Percentiles rank a stretch among this genome's conserved stretches.
Conservation (phyloP, 257 asterid species). For the Nicotiana otophora region DNA sequence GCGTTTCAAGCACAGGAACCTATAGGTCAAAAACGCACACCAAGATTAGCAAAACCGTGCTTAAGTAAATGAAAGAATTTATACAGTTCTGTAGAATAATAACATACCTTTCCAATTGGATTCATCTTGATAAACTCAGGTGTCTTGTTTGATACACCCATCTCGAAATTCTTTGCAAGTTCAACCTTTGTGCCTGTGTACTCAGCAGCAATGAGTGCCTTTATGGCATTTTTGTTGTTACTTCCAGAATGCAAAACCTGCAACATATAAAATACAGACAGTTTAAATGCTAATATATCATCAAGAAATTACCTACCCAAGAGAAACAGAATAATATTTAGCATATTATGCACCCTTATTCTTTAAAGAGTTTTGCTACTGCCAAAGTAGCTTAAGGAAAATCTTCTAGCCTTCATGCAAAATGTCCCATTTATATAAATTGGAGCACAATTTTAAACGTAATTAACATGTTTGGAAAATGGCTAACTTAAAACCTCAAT, state of each 20-base stretch:
- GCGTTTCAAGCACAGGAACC: conserved; percentile 91
- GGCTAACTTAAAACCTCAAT: too few relatives aligned
- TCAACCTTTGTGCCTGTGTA: conserved; percentile 58
- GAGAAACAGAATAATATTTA: too few relatives aligned
- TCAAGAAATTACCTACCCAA: too few relatives aligned
- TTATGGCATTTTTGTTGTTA: conserved; percentile 47
- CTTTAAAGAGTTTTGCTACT: too few relatives aligned
- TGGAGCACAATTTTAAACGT: too few relatives aligned
- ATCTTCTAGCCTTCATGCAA: too few relatives aligned
- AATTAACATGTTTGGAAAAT: too few relatives aligned
- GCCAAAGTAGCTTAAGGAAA: background rate
- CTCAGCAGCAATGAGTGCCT: conserved; percentile 57
- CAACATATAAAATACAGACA: background rate
- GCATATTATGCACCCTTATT: too few relatives aligned
- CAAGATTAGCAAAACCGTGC: conserved; percentile 23
- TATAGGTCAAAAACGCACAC: conserved; percentile 66
- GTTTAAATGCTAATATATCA: too few relatives aligned
- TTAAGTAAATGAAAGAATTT: background rate
- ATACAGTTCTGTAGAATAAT: background rate
- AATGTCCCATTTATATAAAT: too few relatives aligned
- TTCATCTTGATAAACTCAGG: conserved; percentile 83
- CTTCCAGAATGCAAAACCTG: conserved; percentile 51
- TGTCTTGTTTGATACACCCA: conserved; percentile 74
- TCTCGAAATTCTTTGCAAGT: conserved; percentile 46
- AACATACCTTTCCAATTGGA: conserved; percentile 75